Evolutionary conservation across 768 basidiomycete genomes (phyloP).

Genomic region (Tulasnella sp.): DNA sequence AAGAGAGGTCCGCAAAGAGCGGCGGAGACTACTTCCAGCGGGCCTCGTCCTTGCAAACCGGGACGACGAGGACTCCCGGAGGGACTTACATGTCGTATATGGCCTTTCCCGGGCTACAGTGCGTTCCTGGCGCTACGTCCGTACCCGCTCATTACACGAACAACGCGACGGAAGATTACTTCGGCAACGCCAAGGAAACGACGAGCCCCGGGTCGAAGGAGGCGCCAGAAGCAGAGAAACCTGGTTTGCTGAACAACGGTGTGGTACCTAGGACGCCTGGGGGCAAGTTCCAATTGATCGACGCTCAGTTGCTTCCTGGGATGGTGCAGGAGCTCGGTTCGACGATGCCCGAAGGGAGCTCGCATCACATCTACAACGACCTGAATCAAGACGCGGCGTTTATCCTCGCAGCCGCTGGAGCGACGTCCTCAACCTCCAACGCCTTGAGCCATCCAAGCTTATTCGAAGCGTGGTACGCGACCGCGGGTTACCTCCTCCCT

Average conservation of each 20-base stretch:
- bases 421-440: neutral
- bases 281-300: neutral
- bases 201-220: neutral
- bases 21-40: neutral
- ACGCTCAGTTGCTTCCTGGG: neutral
- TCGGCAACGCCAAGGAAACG: neutral
- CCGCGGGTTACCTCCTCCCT: conserved; percentile 42
- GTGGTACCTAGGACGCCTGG: neutral
- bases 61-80: neutral
- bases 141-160: neutral
- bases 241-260: neutral
- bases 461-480: neutral
- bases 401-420: neutral
- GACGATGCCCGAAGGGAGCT: neutral
- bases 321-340: neutral
- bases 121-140: neutral
- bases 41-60: neutral
- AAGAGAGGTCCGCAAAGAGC: neutral
- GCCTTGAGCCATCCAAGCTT: neutral
- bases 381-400: neutral
- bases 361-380: neutral
- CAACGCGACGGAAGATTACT: neutral
- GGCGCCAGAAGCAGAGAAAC: neutral
- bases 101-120: neutral
- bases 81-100: neutral